A percentile compares a stretch with the other conserved stretches of the same genome.
phyloP scores from a whole-genome alignment of 179 eudicot genomes.

The Actinidia polygama region DNA sequence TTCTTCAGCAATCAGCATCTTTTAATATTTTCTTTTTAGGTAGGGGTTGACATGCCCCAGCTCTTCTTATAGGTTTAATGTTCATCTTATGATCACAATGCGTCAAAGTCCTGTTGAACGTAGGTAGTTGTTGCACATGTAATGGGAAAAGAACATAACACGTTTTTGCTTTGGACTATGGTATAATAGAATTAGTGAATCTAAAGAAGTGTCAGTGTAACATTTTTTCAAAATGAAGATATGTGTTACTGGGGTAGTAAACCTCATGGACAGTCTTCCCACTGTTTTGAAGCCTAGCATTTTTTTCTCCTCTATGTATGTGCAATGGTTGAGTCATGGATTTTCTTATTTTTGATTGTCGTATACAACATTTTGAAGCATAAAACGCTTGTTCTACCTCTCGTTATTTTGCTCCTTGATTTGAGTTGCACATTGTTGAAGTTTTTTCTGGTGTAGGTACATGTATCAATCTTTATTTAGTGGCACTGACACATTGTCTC shows the following conservation, averaged over 20 bases:
- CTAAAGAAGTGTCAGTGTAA: not conserved
- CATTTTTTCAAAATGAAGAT: constrained; percentile 3
- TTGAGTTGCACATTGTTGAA: not conserved
- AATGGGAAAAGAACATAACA: not conserved
- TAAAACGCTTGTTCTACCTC: too few species aligned
- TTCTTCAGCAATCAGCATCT: too few species aligned
- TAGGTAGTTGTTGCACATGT: not conserved
- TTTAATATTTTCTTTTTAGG: not conserved
- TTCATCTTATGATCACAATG: not conserved
- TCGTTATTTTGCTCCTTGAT: not conserved
- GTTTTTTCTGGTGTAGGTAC: too few species aligned
- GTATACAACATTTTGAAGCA: not conserved
- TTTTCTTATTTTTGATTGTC: not conserved
- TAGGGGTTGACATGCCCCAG: constrained; percentile 1
- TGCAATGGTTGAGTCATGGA: not conserved
- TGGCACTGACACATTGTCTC: too few species aligned
- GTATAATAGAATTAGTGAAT: not conserved
- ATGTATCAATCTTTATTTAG: too few species aligned
- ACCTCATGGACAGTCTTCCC: not conserved
- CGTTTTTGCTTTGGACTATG: not conserved
- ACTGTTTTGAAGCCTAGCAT: not conserved
- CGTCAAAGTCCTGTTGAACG: constrained; percentile 13
- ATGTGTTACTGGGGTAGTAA: not conserved
- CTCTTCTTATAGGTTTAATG: not conserved
- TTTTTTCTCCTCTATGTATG: not conserved